Percentiles rank a stretch among this genome's conserved stretches.
These are phyloP conservation scores for Leccinum huronense DNA, from an alignment of 1,284 basidiomycete species.

Conservation along the genomic window DNA sequence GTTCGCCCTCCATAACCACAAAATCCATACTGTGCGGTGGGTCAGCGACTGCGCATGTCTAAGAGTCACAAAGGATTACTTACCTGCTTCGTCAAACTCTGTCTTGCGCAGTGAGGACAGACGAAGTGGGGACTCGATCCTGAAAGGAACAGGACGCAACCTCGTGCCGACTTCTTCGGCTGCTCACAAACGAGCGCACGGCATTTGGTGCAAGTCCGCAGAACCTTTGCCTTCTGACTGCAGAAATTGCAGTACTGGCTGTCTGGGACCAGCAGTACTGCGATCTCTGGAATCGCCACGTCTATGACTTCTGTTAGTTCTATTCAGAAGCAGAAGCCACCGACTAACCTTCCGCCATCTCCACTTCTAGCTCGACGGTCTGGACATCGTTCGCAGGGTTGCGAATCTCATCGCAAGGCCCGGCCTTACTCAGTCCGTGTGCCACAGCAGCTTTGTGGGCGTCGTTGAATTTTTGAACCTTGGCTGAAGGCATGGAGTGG, in stretches of 20 bases:
- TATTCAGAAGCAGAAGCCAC: background rate
- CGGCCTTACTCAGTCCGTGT: too few relatives aligned
- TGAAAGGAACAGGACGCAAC: background rate
- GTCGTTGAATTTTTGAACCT: too few relatives aligned
- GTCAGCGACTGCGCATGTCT: too few relatives aligned
- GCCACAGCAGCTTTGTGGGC: too few relatives aligned
- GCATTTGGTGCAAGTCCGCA: background rate
- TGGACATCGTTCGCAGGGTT: too few relatives aligned
- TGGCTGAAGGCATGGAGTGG: too few relatives aligned
- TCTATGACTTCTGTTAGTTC: too few relatives aligned
- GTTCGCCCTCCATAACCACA: background rate
- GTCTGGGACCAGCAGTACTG: background rate
- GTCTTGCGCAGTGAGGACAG: background rate
- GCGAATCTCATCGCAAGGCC: too few relatives aligned
- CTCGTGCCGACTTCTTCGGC: background rate
- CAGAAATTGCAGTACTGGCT: background rate
- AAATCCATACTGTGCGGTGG: background rate
- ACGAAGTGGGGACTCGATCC: background rate
- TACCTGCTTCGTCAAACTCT: background rate
- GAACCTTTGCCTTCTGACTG: background rate
- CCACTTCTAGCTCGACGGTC: too few relatives aligned
- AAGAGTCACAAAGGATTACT: background rate
- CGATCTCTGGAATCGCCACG: background rate
- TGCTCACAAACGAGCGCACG: background rate
- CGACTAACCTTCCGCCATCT: background rate